Evolutionary conservation across 2,329 filamentous ascomycete species (phyloP).

Genomic region (Verticillium dahliae): DNA sequence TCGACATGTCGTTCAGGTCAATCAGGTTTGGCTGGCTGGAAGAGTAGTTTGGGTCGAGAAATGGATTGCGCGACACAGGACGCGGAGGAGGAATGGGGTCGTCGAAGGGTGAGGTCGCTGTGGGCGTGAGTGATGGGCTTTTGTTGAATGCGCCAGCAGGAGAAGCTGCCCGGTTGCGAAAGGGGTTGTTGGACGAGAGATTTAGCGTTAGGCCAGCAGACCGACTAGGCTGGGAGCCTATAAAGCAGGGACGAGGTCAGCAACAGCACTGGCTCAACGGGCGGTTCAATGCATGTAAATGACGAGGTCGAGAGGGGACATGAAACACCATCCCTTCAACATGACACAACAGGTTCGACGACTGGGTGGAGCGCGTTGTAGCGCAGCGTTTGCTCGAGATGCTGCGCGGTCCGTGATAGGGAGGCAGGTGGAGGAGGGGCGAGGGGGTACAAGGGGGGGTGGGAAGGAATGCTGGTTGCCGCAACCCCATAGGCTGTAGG

Average conservation of each 20-base stretch:
- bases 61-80: slow-evolving; percentile 68
- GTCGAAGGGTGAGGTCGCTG: slow-evolving; percentile 52
- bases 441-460: slow-evolving; percentile 9
- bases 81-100: slow-evolving; percentile 44
- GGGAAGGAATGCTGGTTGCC: slow-evolving; percentile 4
- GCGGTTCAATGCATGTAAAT: slow-evolving; percentile 32
- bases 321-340: slow-evolving; percentile 40
- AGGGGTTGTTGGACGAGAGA: slow-evolving; percentile 78
- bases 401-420: slow-evolving; percentile 11
- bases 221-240: slow-evolving; percentile 32
- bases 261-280: slow-evolving; percentile 10
- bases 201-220: slow-evolving; percentile 55
- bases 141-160: slow-evolving; percentile 31
- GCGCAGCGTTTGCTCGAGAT: slow-evolving; percentile 11
- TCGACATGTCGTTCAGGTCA: slow-evolving; percentile 39
- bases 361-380: slow-evolving; percentile 27
- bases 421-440: slow-evolving; percentile 8
- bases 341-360: slow-evolving; percentile 35
- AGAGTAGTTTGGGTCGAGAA: slow-evolving; percentile 52
- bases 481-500: neutral
- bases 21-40: slow-evolving; percentile 21
- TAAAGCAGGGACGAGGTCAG: slow-evolving; percentile 12
- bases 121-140: slow-evolving; percentile 29
- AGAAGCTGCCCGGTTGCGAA: slow-evolving; percentile 65
- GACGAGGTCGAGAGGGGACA: slow-evolving; percentile 33